phyloP scores from a whole-genome alignment of 257 asterid genomes.

The Solanum chilense region DNA sequence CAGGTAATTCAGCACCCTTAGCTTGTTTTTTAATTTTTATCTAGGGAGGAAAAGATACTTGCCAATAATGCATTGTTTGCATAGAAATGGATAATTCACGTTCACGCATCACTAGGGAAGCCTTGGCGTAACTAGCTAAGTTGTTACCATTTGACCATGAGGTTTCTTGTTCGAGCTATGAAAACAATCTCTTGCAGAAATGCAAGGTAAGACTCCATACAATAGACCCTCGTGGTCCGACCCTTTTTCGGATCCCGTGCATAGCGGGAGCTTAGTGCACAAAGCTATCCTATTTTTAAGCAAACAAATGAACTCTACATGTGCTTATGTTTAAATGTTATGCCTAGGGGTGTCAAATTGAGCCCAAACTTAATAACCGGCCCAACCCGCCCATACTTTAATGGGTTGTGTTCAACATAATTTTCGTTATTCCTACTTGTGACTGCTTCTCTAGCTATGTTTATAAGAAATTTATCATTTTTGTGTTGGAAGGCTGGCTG shows the following conservation, averaged over 20 bases:
- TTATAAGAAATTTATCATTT: background rate
- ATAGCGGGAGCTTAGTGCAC: background rate
- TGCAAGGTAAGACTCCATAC: background rate
- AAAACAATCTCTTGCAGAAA: background rate
- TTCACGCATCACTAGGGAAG: background rate
- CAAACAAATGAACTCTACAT: background rate
- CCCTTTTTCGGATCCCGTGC: background rate
- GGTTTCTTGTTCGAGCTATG: background rate
- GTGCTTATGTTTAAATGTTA: background rate
- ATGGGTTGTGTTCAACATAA: background rate
- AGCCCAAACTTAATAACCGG: background rate
- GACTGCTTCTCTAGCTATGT: no score
- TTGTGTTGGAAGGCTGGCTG: background rate
- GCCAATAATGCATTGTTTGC: background rate
- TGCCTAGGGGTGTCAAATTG: no score
- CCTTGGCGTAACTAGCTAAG: background rate
- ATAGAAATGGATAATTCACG: background rate
- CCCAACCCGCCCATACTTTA: background rate
- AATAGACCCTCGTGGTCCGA: background rate
- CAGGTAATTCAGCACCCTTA: slow-evolving; percentile 32
- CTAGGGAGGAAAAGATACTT: background rate
- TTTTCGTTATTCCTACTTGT: background rate
- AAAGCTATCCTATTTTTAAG: background rate
- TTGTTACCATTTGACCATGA: background rate
- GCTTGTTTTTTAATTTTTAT: background rate